A percentile compares a stretch with the other conserved stretches of the same genome.
These are phyloP conservation scores for Anastatica hierochuntica DNA, from an alignment of 345 rosid genomes.

Conservation along the genomic window DNA sequence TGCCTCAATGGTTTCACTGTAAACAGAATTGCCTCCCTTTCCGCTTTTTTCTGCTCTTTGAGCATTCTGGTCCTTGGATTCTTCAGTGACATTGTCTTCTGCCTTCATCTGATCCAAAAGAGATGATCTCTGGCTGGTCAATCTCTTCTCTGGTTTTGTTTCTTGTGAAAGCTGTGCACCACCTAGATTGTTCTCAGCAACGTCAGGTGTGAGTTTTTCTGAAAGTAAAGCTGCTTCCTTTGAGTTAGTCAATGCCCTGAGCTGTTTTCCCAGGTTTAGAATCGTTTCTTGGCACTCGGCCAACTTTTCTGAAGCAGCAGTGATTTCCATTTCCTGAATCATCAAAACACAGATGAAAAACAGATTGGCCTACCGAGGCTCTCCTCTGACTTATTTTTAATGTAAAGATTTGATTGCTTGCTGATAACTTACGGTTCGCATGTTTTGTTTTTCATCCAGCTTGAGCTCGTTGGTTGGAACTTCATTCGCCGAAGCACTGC, in stretches of 20 bases:
- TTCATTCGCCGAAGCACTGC: slow-evolving; percentile 36
- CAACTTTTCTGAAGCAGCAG: slow-evolving; percentile 87
- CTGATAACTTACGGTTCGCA: slow-evolving; percentile 57
- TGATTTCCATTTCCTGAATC: slow-evolving; percentile 68
- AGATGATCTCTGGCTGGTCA: slow-evolving; percentile 51
- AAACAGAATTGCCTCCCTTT: slow-evolving; percentile 21
- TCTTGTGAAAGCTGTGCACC: slow-evolving; percentile 15
- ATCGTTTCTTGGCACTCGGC: slow-evolving; percentile 94
- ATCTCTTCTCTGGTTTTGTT: slow-evolving; percentile 31
- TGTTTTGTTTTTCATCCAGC: slow-evolving; percentile 38
- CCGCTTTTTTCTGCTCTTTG: slow-evolving; percentile 17
- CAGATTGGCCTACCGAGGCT: no score
- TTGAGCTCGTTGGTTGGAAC: slow-evolving; percentile 20
- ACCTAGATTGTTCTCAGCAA: slow-evolving; percentile 12
- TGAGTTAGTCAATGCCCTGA: slow-evolving; percentile 64
- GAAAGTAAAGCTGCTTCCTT: slow-evolving; percentile 42
- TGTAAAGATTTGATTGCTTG: slow-evolving; percentile 1
- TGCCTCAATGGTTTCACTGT: slow-evolving; percentile 29
- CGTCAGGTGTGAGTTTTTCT: slow-evolving; percentile 36
- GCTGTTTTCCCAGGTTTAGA: slow-evolving; percentile 76
- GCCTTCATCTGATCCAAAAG: slow-evolving; percentile 79
- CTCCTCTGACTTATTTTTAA: not conserved
- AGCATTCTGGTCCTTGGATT: slow-evolving; percentile 13
- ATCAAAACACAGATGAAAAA: slow-evolving; percentile 3
- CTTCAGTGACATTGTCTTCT: slow-evolving; percentile 39